Evolutionary conservation across 1,139 yeast species (phyloP), one percentile per base, ranked within the genome.

Genomic region (Lodderomyces metapsilosis): DNA sequence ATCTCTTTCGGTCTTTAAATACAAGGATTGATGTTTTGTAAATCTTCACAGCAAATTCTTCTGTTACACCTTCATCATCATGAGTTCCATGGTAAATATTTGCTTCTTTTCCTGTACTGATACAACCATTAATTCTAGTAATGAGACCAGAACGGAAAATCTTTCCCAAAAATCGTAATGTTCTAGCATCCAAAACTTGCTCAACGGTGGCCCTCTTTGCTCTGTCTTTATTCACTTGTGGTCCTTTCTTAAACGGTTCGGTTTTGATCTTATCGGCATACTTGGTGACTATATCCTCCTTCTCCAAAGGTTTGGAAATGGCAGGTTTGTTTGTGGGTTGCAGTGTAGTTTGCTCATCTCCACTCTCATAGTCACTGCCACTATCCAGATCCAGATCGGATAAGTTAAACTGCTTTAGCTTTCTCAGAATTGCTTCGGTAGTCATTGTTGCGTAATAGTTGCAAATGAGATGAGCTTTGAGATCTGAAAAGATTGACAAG

Each of bases 81-180:
- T 88, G 84, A 51, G 80, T 80, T 0, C 96, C 98, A 59, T 91
- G 96, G 59, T 94, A 94, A 3, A 94, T 98, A 59, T 94, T 94
- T 20, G 98, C 98, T 61, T 94, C 99, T 61, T 94, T 94, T 34
- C 99, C 99, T 0, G 98, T 94, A 54, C 95, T 83, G 39, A 94
- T 76, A 59, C 98, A 92, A 6, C 98, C 98, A 55, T 91, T 88
- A 54, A 94, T 84, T 52, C 88, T 81, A 7, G 92, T 80, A 24
- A 94, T 79, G 11, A 86, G 75, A 3, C 96, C 96, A 53, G 85
- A 82, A 57, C 82, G 86, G 59, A 88, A 82, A 61, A 94, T 74
- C 48, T 88, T 88, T 42, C 83, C 82, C 47, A 94, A 68, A 57
- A 91, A 91, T 54, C 80, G 71, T 70, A 92, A 74, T 0, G 99